A percentile compares a stretch with the other conserved stretches of the same genome.
These are phyloP conservation scores for Dictyostelium capitatum DNA, from an alignment of 78 protist genomes.

Conservation along the genomic window DNA sequence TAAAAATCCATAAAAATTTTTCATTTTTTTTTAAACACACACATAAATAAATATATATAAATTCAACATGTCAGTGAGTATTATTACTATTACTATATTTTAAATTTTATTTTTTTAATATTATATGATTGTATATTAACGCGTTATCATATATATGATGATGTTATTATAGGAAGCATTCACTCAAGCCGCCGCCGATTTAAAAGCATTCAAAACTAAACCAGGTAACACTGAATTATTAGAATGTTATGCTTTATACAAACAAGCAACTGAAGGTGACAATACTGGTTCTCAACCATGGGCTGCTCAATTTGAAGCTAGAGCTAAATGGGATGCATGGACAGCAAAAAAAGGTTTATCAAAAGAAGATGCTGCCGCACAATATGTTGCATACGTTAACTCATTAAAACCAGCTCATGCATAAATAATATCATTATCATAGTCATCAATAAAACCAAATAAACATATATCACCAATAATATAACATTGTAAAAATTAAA, in stretches of 20 bases:
- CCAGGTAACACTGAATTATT: conserved; percentile 86
- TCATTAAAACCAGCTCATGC: conserved; percentile 34
- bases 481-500: too few relatives aligned
- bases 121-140: too few relatives aligned
- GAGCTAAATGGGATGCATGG: conserved; percentile 62
- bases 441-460: too few relatives aligned
- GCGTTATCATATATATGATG: too few relatives aligned
- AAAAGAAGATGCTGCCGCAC: conserved; percentile 28
- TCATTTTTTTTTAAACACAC: too few relatives aligned
- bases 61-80: conserved; percentile 40
- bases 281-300: conserved; percentile 56
- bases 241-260: conserved; percentile 87
- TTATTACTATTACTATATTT: too few relatives aligned
- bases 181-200: conserved; percentile 78
- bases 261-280: conserved; percentile 93
- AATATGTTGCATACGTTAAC: conserved; percentile 69
- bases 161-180: too few relatives aligned
- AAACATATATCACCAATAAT: too few relatives aligned
- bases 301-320: conserved; percentile 80
- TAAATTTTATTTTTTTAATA: too few relatives aligned
- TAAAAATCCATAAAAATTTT: too few relatives aligned
- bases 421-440: neutral
- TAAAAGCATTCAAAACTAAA: conserved; percentile 73
- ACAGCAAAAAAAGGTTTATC: conserved; percentile 51
- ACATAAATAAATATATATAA: too few relatives aligned